Base-by-base conservation (phyloP, 768 basidiomycete species). In the Xanthoconium stramineum region DNA sequence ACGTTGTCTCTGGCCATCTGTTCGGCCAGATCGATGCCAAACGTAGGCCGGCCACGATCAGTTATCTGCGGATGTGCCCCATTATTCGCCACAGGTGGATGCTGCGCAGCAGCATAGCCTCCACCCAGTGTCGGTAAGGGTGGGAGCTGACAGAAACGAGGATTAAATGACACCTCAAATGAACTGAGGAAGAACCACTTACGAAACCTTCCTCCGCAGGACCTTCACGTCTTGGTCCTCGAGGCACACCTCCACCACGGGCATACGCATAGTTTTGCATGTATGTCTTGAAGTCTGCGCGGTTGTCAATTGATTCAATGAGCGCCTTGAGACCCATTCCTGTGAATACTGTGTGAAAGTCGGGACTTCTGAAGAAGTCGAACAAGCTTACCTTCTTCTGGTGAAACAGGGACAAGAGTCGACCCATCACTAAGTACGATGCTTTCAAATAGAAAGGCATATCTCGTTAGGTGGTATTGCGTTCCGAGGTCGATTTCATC, bases 231-330 rank as follows among this genome's bases (percentile, higher is more conserved):
- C 90, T 80, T 30, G 91, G 92, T n/a, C 90, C 92, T 38, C 85
- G 78, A 14, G 76, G 75, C 38, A 69, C 73, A 47, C 80, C 24
- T 24, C 24, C 76, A 12, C 88, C 90, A 57, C 90, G 89, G 30
- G 93, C 93, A 66, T 95, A 93, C 1, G 91, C 88, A 68, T 96
- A 99, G 69, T 97, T 94, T 69, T 97, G 93, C 95, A 99, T 98
- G 69, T 88, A 99, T 9, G 81, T 84, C 75, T 90, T 96, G 76
- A 99, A 98, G 72, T 99, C 97, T 36, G 86, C 80, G 38, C 94
- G 84, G 64, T 94, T 94, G 73, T 99, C 96, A 62, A 99, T 97
- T 6, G 84, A 82, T 69, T 98, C 95, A 55, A 89, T 87, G 24
- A 91, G 83, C 3, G 87, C 77, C 70, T 96, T 96, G 47, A 99